Evolutionary conservation across 495 filamentous ascomycete species (phyloP).

Genomic region (Chaetomidium leptoderma): DNA sequence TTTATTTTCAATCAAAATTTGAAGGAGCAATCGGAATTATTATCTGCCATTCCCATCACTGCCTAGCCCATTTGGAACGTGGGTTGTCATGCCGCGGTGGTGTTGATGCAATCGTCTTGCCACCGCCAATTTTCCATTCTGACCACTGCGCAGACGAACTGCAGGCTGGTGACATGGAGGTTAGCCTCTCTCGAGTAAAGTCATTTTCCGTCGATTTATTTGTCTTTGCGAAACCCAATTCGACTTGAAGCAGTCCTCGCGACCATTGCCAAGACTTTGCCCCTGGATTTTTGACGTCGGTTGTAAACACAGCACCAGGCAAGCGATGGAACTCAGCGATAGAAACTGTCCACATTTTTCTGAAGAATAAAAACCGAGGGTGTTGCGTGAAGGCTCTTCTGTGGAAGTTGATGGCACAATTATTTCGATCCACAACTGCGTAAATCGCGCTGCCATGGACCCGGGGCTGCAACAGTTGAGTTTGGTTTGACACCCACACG

Average conservation of each 20-base stretch:
- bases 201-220: neutral
- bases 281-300: neutral
- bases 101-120: too few species aligned
- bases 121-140: too few species aligned
- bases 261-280: constrained; percentile 4
- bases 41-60: neutral
- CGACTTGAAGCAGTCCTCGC: neutral
- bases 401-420: neutral
- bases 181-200: neutral
- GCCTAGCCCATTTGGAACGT: neutral
- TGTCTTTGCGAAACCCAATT: too few species aligned
- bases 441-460: neutral
- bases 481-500: too few species aligned
- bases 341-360: neutral
- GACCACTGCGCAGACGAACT: neutral
- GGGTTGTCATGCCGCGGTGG: neutral
- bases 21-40: neutral
- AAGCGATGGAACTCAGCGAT: neutral
- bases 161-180: neutral
- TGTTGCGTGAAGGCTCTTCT: neutral
- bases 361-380: too few species aligned
- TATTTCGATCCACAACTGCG: neutral
- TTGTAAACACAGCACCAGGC: neutral
- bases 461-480: too few species aligned
- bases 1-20: neutral